Conservation (phyloP, 345 rosid species). For the Aquilaria malaccensis region DNA sequence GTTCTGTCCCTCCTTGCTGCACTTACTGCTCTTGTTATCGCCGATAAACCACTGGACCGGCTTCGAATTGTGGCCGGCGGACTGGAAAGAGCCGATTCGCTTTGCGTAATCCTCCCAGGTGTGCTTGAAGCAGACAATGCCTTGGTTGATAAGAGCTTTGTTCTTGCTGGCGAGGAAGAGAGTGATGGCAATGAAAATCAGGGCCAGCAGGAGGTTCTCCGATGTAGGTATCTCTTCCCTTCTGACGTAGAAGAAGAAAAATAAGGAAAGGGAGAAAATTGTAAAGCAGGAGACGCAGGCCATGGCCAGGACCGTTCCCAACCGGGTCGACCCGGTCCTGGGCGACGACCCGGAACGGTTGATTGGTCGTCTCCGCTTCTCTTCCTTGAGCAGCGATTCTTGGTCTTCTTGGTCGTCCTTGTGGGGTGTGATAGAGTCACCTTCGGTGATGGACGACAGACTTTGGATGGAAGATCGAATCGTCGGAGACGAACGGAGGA, state of each 20-base stretch:
- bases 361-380: conserved; percentile 24
- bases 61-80: conserved; percentile 28
- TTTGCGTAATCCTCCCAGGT: conserved; percentile 34
- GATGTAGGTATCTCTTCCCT: conserved; percentile 59
- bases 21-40: conserved; percentile 13
- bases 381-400: conserved; percentile 29
- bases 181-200: conserved; percentile 67
- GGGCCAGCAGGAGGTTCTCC: conserved; percentile 66
- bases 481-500: conserved; percentile 79
- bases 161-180: conserved; percentile 76
- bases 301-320: conserved; percentile 46
- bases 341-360: conserved; percentile 37
- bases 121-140: conserved; percentile 34
- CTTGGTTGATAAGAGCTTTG: conserved; percentile 53
- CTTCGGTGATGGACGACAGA: conserved; percentile 56
- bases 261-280: conserved; percentile 35
- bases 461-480: conserved; percentile 87
- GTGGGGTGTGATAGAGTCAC: conserved; percentile 31
- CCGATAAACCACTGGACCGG: conserved; percentile 88
- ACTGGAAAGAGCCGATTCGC: conserved; percentile 31
- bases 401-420: conserved; percentile 18
- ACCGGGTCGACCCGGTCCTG: conserved; percentile 41
- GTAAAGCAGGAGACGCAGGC: conserved; percentile 46
- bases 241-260: conserved; percentile 43
- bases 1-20: neutral